Conservation (phyloP, 2,329 filamentous ascomycete species). For the Exophiala lecanii-corni region DNA sequence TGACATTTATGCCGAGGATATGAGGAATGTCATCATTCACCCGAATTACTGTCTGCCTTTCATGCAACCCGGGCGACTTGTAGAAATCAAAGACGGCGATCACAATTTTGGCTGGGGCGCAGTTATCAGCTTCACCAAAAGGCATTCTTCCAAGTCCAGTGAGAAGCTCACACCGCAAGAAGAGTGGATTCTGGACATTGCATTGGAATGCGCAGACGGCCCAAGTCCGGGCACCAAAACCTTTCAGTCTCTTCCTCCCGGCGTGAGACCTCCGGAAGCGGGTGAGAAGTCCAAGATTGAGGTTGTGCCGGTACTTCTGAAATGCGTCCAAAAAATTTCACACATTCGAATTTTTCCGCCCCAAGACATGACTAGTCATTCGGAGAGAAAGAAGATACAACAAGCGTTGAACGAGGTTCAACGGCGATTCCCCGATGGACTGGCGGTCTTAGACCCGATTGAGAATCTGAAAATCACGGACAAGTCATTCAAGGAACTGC, state of each 20-base stretch:
- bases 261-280: conserved; percentile 55
- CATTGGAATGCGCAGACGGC: conserved; percentile 59
- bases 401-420: conserved; percentile 72
- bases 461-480: conserved; percentile 95
- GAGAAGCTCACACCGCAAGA: conserved; percentile 70
- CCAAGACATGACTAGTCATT: conserved; percentile 63
- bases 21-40: conserved; percentile 86
- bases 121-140: conserved; percentile 67
- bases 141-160: conserved; percentile 62
- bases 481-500: conserved; percentile 85
- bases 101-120: conserved; percentile 93
- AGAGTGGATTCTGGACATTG: conserved; percentile 75
- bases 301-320: conserved; percentile 79
- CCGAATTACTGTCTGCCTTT: conserved; percentile 81
- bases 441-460: conserved; percentile 84
- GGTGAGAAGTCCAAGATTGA: conserved; percentile 69
- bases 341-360: conserved; percentile 81
- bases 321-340: conserved; percentile 77
- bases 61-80: conserved; percentile 78
- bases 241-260: conserved; percentile 61
- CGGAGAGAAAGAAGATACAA: conserved; percentile 65
- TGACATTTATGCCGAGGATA: conserved; percentile 77
- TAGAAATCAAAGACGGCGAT: conserved; percentile 75
- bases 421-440: conserved; percentile 84
- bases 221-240: conserved; percentile 53